Base-by-base conservation (phyloP, 306 rosid genomes). In the Begonia loranthoides region DNA sequence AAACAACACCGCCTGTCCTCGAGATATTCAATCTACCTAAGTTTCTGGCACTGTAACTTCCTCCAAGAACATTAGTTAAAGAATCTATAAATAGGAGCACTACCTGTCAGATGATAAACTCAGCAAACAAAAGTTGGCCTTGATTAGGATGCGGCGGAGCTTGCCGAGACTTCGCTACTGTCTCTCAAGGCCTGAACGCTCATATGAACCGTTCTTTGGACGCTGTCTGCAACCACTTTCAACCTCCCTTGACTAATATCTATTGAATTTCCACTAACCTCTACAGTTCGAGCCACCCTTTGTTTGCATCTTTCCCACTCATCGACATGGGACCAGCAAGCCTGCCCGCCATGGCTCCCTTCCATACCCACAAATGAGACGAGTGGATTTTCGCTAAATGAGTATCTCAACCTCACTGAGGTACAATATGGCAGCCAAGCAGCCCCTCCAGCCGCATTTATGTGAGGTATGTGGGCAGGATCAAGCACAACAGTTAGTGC, bases 381-480 rank as follows among this genome's bases (percentile, higher is more conserved):
- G 47, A 49, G 73, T 12, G 72, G 70, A 61, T 36, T 82, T 64
- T 90, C 99, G 0, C 88, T 80, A 55, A 86, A 92, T 10, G 84
- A 83, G 71, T 83, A 86, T 61, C 80, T 83, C 74, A 92, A 73
- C 69, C 78, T 83, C 51, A 92, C 94, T 0, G 99, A 92, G 50
- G 86, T 87, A 66, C 99, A 92, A 62, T 90, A 92, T 9, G 94
- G 99, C 78, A 92, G 68, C 99, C 99, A 92, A 15, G 99, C 96
- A 52, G 94, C 99, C 19, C 96, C 99, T 3, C 94, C 99, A 17
- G 93, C 99, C 13, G 96, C 94, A 51, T 92, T 83, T 62, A 86
- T 73, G 64, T 73, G 78, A 49, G 94, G 99, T 72, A 92, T 77
- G 70, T 75, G 94, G 55, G 89, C 79, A 63, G 94, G 84, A 83